A percentile compares a stretch with the other conserved stretches of the same genome.
Evolutionary conservation across 1,284 basidiomycete genomes (phyloP).

Genomic region (Ganoderma meredithae): DNA sequence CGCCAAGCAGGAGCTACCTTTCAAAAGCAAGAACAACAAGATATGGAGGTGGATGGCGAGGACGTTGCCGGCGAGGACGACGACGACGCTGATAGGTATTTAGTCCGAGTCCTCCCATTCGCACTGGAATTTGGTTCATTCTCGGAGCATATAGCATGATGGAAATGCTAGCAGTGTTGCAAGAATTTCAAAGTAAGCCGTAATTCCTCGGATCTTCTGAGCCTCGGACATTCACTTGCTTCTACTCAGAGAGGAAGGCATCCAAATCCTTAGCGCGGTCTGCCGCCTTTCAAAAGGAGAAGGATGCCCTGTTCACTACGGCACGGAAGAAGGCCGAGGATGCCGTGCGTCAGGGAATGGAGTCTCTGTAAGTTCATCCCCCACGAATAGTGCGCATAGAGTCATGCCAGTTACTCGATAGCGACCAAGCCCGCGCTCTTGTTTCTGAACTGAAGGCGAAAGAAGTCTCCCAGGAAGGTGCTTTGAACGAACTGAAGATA

Average conservation of each 20-base stretch:
- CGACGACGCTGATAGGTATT: conserved; percentile 39
- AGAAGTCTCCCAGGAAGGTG: conserved; percentile 35
- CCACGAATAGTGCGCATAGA: neutral
- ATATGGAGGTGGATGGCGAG: conserved; percentile 26
- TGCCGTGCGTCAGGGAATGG: conserved; percentile 38
- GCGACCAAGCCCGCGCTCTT: conserved; percentile 39
- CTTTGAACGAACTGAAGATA: conserved; percentile 33
- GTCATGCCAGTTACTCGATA: conserved; percentile 19
- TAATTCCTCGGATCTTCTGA: neutral
- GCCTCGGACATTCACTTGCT: neutral
- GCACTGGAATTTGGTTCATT: neutral
- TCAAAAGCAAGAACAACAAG: conserved; percentile 2
- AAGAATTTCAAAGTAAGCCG: conserved; percentile 42
- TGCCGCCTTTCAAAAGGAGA: conserved; percentile 41
- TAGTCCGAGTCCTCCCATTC: neutral
- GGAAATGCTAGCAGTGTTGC: conserved; percentile 43
- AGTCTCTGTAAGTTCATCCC: conserved; percentile 36
- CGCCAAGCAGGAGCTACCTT: conserved; percentile 1
- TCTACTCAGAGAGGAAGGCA: conserved; percentile 41
- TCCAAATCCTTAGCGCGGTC: conserved; percentile 39
- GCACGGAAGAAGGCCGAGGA: conserved; percentile 39
- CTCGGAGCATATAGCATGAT: conserved; percentile 31
- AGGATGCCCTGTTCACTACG: conserved; percentile 37
- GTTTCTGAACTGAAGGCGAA: conserved; percentile 39
- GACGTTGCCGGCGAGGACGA: conserved; percentile 30